Conservation (phyloP, 2,329 filamentous ascomycete genomes). For the Plectosphaerella sp. region DNA sequence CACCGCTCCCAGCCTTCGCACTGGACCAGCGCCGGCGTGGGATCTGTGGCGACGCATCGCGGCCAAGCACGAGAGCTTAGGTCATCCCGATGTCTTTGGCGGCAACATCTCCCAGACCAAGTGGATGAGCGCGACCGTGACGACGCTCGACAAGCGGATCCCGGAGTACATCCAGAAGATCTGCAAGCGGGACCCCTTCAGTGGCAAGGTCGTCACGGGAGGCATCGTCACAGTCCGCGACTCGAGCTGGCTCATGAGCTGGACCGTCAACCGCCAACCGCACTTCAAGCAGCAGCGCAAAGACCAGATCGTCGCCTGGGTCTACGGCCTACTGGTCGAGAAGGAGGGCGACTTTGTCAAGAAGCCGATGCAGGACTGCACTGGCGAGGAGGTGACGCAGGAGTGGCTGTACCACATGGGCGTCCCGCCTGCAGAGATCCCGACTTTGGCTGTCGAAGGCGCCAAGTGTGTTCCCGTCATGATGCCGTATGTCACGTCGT, state of each 20-base stretch:
- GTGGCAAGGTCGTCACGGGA: constrained; percentile 26
- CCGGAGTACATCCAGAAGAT: constrained; percentile 12
- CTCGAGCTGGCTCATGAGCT: constrained; percentile 33
- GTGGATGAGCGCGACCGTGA: constrained; percentile 34
- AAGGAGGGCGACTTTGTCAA: constrained; percentile 27
- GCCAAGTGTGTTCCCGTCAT: constrained; percentile 29
- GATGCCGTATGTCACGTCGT: constrained; percentile 32
- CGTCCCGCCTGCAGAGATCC: constrained; percentile 21
- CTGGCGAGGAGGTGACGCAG: constrained; percentile 31
- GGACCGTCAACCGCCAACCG: constrained; percentile 34
- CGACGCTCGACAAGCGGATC: constrained; percentile 25
- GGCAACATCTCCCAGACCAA: constrained; percentile 17
- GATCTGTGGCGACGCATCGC: not conserved
- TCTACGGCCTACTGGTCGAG: constrained; percentile 32
- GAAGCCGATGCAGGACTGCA: constrained; percentile 34
- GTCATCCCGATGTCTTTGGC: not conserved
- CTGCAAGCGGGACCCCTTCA: constrained; percentile 17
- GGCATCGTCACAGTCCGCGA: constrained; percentile 31
- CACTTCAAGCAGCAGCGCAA: constrained; percentile 31
- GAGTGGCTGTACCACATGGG: constrained; percentile 32
- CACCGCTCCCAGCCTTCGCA: not conserved
- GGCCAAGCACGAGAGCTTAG: not conserved
- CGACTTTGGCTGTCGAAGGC: constrained; percentile 4
- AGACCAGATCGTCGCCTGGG: constrained; percentile 30
- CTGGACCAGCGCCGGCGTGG: not conserved